A percentile compares a stretch with the other conserved stretches of the same genome.
phyloP scores from a whole-genome alignment of 2,329 filamentous ascomycete species.

The Penicillium sp. region DNA sequence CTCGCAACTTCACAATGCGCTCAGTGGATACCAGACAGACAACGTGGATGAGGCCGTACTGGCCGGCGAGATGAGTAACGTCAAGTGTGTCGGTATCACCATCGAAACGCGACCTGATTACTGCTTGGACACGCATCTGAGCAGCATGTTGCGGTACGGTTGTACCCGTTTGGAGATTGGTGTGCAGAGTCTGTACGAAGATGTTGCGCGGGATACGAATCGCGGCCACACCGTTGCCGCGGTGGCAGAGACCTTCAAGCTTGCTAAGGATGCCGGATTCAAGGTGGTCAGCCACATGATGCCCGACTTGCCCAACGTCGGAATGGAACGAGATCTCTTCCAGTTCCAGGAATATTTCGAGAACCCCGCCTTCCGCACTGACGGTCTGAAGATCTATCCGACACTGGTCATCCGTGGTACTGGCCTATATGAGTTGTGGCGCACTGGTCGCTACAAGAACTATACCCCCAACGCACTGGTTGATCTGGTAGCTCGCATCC shows the following conservation, averaged over 20 bases:
- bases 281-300: slow-evolving; percentile 99
- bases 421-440: slow-evolving; percentile 95
- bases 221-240: slow-evolving; percentile 93
- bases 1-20: slow-evolving; percentile 91
- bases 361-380: slow-evolving; percentile 92
- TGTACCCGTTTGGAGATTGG: slow-evolving; percentile 94
- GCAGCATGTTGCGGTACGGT: slow-evolving; percentile 95
- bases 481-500: slow-evolving; percentile 92
- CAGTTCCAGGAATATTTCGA: slow-evolving; percentile 99
- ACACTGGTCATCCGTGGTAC: slow-evolving; percentile 97
- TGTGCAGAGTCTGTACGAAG: slow-evolving; percentile 95
- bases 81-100: slow-evolving; percentile 97
- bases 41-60: slow-evolving; percentile 95
- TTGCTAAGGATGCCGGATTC: slow-evolving; percentile 98
- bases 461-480: slow-evolving; percentile 97
- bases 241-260: slow-evolving; percentile 93
- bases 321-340: slow-evolving; percentile 95
- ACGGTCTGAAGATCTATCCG: slow-evolving; percentile 97
- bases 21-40: slow-evolving; percentile 92
- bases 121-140: slow-evolving; percentile 92
- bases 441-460: slow-evolving; percentile 95
- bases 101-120: slow-evolving; percentile 98
- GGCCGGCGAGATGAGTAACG: slow-evolving; percentile 93
- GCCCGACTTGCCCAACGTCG: slow-evolving; percentile 96
- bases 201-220: slow-evolving; percentile 97